These are phyloP conservation scores for Dipteronia sinensis DNA, from an alignment of 345 rosid species.

Conservation along the genomic window DNA sequence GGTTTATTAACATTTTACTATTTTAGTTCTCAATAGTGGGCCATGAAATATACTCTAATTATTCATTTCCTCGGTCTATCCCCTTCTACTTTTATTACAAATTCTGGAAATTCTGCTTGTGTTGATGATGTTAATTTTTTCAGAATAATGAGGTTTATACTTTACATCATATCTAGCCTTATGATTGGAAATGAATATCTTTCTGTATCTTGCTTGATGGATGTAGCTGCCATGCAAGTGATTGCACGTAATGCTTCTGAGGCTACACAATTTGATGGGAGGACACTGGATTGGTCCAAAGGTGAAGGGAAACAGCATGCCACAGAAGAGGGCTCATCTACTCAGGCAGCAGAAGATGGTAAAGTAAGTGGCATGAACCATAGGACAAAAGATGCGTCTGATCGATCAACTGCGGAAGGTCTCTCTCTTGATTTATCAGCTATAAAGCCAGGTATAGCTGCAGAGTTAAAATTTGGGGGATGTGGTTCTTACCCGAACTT, in stretches of 20 bases:
- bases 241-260: conserved; percentile 42
- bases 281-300: conserved; percentile 46
- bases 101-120: conserved; percentile 2
- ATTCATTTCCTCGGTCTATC: background rate
- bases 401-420: conserved; percentile 52
- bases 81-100: background rate
- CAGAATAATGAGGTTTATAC: background rate
- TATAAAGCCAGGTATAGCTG: conserved; percentile 87
- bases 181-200: conserved; percentile 12
- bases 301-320: conserved; percentile 69
- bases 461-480: conserved; percentile 86
- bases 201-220: conserved; percentile 14
- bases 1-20: background rate
- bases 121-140: background rate
- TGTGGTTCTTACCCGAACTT: conserved; percentile 82
- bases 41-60: background rate
- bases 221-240: conserved; percentile 44
- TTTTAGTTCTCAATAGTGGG: conserved; percentile 1
- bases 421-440: conserved; percentile 64
- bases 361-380: conserved; percentile 42
- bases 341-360: conserved; percentile 53
- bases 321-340: conserved; percentile 73
- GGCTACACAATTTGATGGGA: conserved; percentile 38
- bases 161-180: background rate
- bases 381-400: conserved; percentile 43